Evolutionary conservation across 495 filamentous ascomycete species (phyloP).

Genomic region (Lasiosphaeria miniovina): DNA sequence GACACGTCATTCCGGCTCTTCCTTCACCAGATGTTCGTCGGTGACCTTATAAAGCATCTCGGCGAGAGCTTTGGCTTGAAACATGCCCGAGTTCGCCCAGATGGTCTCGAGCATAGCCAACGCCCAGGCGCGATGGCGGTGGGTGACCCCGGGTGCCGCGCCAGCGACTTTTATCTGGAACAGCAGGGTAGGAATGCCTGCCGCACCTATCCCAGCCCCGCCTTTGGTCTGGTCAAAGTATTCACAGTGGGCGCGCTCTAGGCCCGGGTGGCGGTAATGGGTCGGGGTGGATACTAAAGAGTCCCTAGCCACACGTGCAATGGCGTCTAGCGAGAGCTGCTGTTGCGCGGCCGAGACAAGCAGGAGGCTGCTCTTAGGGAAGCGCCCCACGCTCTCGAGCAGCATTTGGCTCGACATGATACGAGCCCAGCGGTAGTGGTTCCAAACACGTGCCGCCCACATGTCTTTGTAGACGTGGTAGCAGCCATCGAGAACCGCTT

Average conservation of each 20-base stretch:
- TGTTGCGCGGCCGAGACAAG: conserved; percentile 36
- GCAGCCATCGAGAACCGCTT: conserved; percentile 50
- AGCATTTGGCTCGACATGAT: conserved; percentile 57
- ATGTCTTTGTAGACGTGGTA: conserved; percentile 60
- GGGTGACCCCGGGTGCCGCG: conserved; percentile 42
- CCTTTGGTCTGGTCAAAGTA: conserved; percentile 36
- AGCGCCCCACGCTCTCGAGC: conserved; percentile 28
- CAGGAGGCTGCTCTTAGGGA: conserved; percentile 33
- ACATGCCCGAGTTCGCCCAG: conserved; percentile 47
- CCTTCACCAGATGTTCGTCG: neutral
- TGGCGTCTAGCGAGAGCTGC: conserved; percentile 27
- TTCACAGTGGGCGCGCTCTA: conserved; percentile 25
- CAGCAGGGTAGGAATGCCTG: conserved; percentile 40
- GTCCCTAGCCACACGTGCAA: conserved; percentile 38
- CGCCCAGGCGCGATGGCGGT: conserved; percentile 36
- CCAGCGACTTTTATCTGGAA: conserved; percentile 42
- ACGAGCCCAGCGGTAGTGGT: conserved; percentile 60
- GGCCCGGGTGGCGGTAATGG: conserved; percentile 44
- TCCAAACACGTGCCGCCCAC: conserved; percentile 59
- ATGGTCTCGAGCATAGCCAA: conserved; percentile 36
- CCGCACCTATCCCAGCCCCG: conserved; percentile 40
- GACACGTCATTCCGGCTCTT: neutral
- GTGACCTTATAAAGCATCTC: conserved; percentile 28
- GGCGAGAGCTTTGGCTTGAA: conserved; percentile 36
- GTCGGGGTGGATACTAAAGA: conserved; percentile 41